These are phyloP conservation scores for Pleoardoris graminearum DNA, from an alignment of 2,329 filamentous ascomycete genomes.

Conservation along the genomic window DNA sequence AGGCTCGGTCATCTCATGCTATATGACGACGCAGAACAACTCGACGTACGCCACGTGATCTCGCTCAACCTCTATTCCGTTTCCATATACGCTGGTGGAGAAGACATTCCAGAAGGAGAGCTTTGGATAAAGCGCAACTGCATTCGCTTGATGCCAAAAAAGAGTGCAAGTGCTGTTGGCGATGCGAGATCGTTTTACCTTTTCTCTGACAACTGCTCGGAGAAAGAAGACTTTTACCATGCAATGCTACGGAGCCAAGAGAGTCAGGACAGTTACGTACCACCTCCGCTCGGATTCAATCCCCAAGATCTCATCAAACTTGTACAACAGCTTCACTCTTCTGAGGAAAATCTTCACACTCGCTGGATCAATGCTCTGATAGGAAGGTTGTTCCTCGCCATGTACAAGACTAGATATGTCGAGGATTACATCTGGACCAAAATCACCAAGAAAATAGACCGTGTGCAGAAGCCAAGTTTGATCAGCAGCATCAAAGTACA, in stretches of 20 bases:
- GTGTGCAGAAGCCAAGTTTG: conserved; percentile 89
- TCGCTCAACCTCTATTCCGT: conserved; percentile 87
- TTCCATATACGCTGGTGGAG: conserved; percentile 79
- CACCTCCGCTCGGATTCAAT: conserved; percentile 75
- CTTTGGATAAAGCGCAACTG: conserved; percentile 95
- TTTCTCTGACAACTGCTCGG: conserved; percentile 92
- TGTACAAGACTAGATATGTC: conserved; percentile 83
- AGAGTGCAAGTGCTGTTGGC: conserved; percentile 52
- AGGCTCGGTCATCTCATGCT: conserved; percentile 88
- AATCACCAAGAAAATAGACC: conserved; percentile 92
- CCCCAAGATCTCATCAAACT: conserved; percentile 84
- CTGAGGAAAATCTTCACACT: conserved; percentile 86
- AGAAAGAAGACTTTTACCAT: conserved; percentile 98
- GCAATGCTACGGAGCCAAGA: conserved; percentile 84
- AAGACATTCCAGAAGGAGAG: conserved; percentile 82
- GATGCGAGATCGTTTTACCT: conserved; percentile 87
- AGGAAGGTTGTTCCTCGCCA: conserved; percentile 81
- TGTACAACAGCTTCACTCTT: conserved; percentile 87
- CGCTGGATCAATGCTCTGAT: conserved; percentile 93
- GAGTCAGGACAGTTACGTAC: conserved; percentile 63
- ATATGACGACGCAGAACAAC: conserved; percentile 91
- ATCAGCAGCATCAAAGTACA: conserved; percentile 82
- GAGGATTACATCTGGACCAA: conserved; percentile 80
- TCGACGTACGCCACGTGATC: conserved; percentile 95
- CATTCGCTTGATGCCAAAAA: conserved; percentile 70